These are phyloP conservation scores for Phytomonas sp. DNA, from an alignment of 208 protist species.

Conservation along the genomic window DNA sequence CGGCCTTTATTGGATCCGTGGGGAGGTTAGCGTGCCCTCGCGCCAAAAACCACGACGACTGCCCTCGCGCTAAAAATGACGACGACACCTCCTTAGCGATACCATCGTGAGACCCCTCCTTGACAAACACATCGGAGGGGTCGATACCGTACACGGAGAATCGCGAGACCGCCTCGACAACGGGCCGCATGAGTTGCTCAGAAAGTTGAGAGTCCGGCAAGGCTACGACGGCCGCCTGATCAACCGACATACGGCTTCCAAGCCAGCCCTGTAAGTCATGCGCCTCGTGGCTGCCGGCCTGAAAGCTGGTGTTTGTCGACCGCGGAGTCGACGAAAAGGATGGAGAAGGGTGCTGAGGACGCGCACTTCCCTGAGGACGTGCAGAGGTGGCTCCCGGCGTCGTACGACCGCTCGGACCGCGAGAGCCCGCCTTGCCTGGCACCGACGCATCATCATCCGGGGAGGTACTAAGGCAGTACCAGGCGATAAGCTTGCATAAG, in stretches of 20 bases:
- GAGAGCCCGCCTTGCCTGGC: constrained; percentile 10
- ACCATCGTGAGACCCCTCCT: neutral
- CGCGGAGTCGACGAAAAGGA: neutral
- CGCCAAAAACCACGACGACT: neutral
- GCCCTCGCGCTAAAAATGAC: too few relatives aligned
- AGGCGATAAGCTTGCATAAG: constrained; percentile 21
- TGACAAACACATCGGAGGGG: neutral
- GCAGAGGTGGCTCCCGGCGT: constrained; percentile 13
- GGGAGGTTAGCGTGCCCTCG: neutral
- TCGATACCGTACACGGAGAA: too few relatives aligned
- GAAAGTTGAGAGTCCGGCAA: constrained; percentile 28
- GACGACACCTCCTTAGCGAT: neutral
- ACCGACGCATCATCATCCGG: constrained; percentile 13
- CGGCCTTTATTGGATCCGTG: too few relatives aligned
- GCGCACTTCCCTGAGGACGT: neutral
- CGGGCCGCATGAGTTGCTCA: constrained; percentile 30
- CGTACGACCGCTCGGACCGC: constrained; percentile 15
- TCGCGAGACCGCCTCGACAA: constrained; percentile 25
- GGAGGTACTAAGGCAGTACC: constrained; percentile 48
- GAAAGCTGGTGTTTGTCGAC: constrained; percentile 3
- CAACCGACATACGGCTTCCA: constrained; percentile 30
- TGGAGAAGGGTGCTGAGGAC: constrained; percentile 12
- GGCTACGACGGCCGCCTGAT: constrained; percentile 4
- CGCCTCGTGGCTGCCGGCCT: constrained; percentile 19
- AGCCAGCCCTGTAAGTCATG: constrained; percentile 20